Percentiles rank a stretch among this genome's conserved stretches.
phyloP scores from a whole-genome alignment of 306 rosid genomes.

The Pterocarpus santalinus region DNA sequence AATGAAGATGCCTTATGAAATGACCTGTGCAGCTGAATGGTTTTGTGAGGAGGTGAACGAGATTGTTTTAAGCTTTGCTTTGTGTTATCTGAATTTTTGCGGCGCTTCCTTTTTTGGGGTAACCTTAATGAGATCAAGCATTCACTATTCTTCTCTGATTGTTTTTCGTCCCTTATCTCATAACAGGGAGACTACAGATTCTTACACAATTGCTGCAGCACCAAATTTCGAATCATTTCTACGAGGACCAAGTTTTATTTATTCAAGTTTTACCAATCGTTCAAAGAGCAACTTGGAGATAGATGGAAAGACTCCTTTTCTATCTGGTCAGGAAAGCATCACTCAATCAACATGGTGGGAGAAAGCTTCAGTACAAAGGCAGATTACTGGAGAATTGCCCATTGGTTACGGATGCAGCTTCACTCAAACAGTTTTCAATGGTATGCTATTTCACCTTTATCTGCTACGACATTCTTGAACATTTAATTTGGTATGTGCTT shows the following conservation, averaged over 20 bases:
- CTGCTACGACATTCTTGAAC: background rate
- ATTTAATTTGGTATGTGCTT: background rate
- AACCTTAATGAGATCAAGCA: background rate
- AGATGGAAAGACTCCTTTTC: constrained; percentile 65
- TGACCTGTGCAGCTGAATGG: background rate
- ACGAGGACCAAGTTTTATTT: constrained; percentile 57
- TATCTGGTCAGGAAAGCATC: constrained; percentile 53
- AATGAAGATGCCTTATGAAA: constrained; percentile 8
- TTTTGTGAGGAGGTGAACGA: background rate
- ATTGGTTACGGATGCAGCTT: constrained; percentile 75
- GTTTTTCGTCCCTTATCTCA: background rate
- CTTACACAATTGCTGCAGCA: constrained; percentile 78
- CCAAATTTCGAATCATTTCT: constrained; percentile 62
- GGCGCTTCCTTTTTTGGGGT: too few relatives aligned
- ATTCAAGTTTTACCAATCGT: constrained; percentile 58
- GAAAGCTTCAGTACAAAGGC: constrained; percentile 49
- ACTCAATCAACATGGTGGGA: constrained; percentile 56
- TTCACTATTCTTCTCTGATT: background rate
- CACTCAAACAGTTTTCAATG: constrained; percentile 86
- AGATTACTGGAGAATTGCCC: constrained; percentile 68
- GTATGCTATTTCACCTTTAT: constrained; percentile 48
- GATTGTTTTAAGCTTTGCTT: background rate
- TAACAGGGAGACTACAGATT: constrained; percentile 81
- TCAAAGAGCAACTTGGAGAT: constrained; percentile 62
- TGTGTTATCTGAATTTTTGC: too few relatives aligned